phyloP scores from a whole-genome alignment of 768 basidiomycete genomes.

The Suillus subaureus region DNA sequence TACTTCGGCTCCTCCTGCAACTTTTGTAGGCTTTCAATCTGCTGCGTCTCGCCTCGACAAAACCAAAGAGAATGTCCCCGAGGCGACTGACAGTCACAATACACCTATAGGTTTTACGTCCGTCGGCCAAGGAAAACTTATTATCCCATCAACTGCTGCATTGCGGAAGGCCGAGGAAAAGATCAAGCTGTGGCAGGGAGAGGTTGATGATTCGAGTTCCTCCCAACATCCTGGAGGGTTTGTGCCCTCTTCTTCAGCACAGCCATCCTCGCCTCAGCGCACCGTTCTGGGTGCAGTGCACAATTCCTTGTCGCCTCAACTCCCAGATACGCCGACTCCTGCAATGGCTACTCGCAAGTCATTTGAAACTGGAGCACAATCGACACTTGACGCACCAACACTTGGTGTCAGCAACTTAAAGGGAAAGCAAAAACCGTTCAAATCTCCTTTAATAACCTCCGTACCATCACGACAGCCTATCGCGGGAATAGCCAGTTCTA shows the following conservation, averaged over 20 bases:
- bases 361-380: constrained; percentile 23
- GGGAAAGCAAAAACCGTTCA: constrained; percentile 42
- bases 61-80: background rate
- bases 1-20: constrained; percentile 32
- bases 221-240: constrained; percentile 4
- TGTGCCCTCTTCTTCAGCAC: constrained; percentile 12
- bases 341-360: constrained; percentile 25
- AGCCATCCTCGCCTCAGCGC: constrained; percentile 22
- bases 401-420: constrained; percentile 9
- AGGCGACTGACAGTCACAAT: constrained; percentile 9
- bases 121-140: constrained; percentile 39
- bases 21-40: constrained; percentile 39
- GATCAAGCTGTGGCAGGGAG: constrained; percentile 50
- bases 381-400: constrained; percentile 16
- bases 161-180: constrained; percentile 56
- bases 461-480: constrained; percentile 10
- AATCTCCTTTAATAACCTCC: constrained; percentile 43
- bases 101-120: constrained; percentile 28
- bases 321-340: constrained; percentile 45
- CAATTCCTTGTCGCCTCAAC: constrained; percentile 31
- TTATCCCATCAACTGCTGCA: constrained; percentile 56
- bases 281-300: constrained; percentile 40
- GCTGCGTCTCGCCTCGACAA: constrained; percentile 29
- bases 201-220: constrained; percentile 25
- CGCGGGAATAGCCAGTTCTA: constrained; percentile 31